Evolutionary conservation across 2,329 filamentous ascomycete species (phyloP).

Genomic region (Aspergillus fructus): DNA sequence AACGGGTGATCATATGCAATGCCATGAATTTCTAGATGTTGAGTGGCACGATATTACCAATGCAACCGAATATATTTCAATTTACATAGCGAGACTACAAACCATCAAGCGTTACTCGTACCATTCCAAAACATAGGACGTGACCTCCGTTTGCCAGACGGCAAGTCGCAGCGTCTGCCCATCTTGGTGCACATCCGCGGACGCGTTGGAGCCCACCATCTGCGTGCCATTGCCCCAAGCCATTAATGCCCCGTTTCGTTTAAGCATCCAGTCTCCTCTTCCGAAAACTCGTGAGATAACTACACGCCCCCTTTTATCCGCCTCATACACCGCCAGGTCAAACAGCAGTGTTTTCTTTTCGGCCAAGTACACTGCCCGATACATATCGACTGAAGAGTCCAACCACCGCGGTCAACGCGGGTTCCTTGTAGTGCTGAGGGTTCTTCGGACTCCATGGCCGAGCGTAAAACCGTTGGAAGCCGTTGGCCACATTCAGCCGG

Average conservation of each 20-base stretch:
- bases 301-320: neutral
- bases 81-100: too few relatives aligned
- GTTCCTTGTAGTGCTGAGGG: neutral
- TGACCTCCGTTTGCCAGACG: neutral
- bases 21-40: too few relatives aligned
- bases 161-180: neutral
- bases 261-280: neutral
- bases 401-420: neutral
- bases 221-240: neutral
- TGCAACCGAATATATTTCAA: too few relatives aligned
- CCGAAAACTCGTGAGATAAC: neutral
- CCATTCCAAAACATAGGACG: slow-evolving; percentile 2
- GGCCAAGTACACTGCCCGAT: slow-evolving; percentile 1
- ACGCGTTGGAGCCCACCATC: neutral
- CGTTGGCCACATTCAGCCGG: neutral
- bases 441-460: slow-evolving; percentile 2
- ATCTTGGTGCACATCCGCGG: neutral
- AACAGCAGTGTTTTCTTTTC: neutral
- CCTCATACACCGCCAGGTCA: neutral
- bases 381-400: slow-evolving; percentile 2
- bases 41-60: too few relatives aligned
- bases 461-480: slow-evolving; percentile 1
- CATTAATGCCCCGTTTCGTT: neutral
- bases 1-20: too few relatives aligned
- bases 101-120: neutral